Evolutionary conservation across 164 flowering plant species (phyloP).

Genomic region (Vitis riparia): DNA sequence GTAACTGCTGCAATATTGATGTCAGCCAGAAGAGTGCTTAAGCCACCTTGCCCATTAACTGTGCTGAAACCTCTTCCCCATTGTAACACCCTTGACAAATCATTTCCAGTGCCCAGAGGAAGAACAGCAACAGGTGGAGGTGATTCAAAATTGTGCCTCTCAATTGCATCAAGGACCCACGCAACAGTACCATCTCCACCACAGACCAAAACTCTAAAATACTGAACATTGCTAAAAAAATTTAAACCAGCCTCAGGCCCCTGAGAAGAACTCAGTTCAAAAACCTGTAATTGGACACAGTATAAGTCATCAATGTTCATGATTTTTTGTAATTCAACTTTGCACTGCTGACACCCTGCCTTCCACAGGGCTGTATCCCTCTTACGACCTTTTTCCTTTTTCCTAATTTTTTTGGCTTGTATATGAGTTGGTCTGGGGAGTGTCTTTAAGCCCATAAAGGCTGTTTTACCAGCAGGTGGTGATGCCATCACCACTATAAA

Average conservation of each 20-base stretch:
- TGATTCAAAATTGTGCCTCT: constrained; percentile 65
- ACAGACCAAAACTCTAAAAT: constrained; percentile 76
- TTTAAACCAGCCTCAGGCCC: constrained; percentile 72
- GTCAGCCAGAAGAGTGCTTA: constrained; percentile 56
- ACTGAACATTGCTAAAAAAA: constrained; percentile 47
- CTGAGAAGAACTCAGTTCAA: constrained; percentile 60
- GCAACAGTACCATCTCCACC: constrained; percentile 92
- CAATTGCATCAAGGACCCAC: constrained; percentile 85
- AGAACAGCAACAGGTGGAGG: constrained; percentile 87
- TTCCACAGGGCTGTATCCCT: too few species aligned
- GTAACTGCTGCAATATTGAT: constrained; percentile 70
- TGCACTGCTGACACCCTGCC: too few species aligned
- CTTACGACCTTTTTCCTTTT: too few species aligned
- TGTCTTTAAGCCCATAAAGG: not conserved
- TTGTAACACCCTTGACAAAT: constrained; percentile 67
- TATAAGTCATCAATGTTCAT: not conserved
- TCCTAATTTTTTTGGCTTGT: too few species aligned
- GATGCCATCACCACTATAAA: too few species aligned
- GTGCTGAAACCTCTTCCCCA: constrained; percentile 81
- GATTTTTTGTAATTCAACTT: too few species aligned
- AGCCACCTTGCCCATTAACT: constrained; percentile 59
- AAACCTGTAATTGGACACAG: constrained; percentile 41
- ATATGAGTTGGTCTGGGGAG: too few species aligned
- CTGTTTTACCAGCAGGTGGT: not conserved
- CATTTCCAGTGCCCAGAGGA: constrained; percentile 84